Base-by-base conservation (phyloP, 768 basidiomycete genomes). In the Tulasnella sp. region DNA sequence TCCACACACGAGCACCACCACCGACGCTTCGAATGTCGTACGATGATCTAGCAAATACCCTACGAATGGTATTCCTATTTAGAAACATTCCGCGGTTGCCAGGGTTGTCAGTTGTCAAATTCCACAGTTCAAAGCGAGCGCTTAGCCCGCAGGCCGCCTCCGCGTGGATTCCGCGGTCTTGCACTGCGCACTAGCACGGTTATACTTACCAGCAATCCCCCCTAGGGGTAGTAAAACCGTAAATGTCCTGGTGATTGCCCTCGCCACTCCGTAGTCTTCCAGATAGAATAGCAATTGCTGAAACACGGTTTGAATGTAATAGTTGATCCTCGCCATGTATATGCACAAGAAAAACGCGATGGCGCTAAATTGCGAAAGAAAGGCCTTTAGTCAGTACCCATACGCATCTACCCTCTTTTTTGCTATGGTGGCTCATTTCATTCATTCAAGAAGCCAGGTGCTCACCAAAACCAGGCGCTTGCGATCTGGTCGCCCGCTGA, bases 271-370 rank as follows among this genome's bases (percentile, higher is more conserved):
- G 49, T 80, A 79, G 22, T 80, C 80, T 38, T 49, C 34, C 5
- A 83, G 81, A 76, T 82, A 84, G 74, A 78, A 83, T 34, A 80
- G 68, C 11, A 84, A 79, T 77, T 83, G 83, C 17, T 79, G 77
- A 40, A 78, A 78, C 29, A 82, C 82, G 14, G 83, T 82, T 54
- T 81, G 80, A 39, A 84, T 81, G 76, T 81, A 83, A 79, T 80
- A 84, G 79, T 84, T 84, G 79, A 83, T 84, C 3, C 84, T 79
- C 29, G 36, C 79, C 83, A 83, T 84, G 70, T 83, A 80, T 15
- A 83, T 80, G 68, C 81, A 79, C 17, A 84, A 79, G 79, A 82
- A 83, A 5, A 80, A 38, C 34, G 79, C 77, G 49, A 82, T 81
- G 31, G 81, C 54, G 34, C 79, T 80, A 68, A 29, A 37, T 17